Conservation (phyloP, 2,329 filamentous ascomycete species). For the Fusarium graminum region DNA sequence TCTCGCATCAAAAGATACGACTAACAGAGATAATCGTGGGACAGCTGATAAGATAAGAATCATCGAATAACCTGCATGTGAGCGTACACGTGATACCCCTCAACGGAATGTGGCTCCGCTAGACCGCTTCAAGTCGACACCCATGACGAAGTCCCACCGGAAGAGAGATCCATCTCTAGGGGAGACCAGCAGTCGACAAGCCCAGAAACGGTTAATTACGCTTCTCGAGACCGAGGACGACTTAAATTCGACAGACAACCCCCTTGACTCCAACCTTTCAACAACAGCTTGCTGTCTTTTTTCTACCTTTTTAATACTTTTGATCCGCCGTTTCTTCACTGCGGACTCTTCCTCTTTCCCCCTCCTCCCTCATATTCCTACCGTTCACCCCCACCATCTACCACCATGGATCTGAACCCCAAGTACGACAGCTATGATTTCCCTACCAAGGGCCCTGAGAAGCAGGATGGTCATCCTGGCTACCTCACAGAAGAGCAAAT, state of each 20-base stretch:
- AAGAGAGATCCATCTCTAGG: conserved; percentile 47
- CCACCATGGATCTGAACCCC: conserved; percentile 73
- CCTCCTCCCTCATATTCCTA: conserved; percentile 4
- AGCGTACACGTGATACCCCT: conserved; percentile 39
- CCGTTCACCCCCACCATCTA: conserved; percentile 46
- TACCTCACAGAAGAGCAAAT: conserved; percentile 89
- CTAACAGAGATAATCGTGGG: conserved; percentile 23
- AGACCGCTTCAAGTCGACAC: conserved; percentile 47
- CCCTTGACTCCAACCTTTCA: conserved; percentile 36
- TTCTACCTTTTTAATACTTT: conserved; percentile 7
- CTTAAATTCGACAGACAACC: conserved; percentile 36
- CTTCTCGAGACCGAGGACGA: conserved; percentile 40
- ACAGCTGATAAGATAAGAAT: conserved; percentile 31
- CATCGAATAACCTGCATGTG: conserved; percentile 45
- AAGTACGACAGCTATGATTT: conserved; percentile 98
- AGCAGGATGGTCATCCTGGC: conserved; percentile 84
- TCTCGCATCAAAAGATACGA: conserved; percentile 9
- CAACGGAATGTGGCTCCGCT: conserved; percentile 39
- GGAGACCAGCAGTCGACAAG: conserved; percentile 42
- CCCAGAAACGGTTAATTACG: conserved; percentile 49
- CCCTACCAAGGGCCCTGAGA: conserved; percentile 80
- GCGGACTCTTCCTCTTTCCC: conserved; percentile 23
- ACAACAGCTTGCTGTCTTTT: conserved; percentile 26
- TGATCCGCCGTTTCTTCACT: conserved; percentile 13
- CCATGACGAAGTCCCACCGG: conserved; percentile 51